A percentile compares a stretch with the other conserved stretches of the same genome.
These are phyloP conservation scores for Camillea tinctor DNA, from an alignment of 2,329 filamentous ascomycete species.

Conservation along the genomic window DNA sequence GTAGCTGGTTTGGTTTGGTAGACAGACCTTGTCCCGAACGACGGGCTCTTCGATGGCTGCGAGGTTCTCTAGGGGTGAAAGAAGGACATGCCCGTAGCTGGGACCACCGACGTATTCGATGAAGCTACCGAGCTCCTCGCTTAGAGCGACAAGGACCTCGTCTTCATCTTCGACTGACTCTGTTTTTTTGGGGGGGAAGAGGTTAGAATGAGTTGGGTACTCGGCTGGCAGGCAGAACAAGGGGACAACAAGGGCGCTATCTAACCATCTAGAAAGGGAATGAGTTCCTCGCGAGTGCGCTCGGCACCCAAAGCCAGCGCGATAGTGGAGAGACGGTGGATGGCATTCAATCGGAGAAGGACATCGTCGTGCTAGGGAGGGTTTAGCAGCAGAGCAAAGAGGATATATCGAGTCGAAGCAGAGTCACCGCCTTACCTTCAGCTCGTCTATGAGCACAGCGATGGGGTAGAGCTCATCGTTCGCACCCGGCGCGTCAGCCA, in stretches of 20 bases:
- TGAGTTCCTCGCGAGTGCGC: conserved; percentile 95
- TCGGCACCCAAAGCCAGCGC: conserved; percentile 93
- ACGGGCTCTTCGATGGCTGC: conserved; percentile 98
- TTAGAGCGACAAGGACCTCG: conserved; percentile 93
- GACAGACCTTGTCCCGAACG: conserved; percentile 88
- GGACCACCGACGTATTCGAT: conserved; percentile 97
- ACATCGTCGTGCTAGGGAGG: conserved; percentile 93
- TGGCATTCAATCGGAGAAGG: conserved; percentile 94
- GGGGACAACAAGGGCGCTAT: conserved; percentile 26
- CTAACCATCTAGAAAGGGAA: conserved; percentile 97
- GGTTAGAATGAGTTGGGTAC: conserved; percentile 26
- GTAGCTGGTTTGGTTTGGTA: conserved; percentile 2
- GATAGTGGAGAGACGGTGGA: conserved; percentile 96
- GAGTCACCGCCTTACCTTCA: conserved; percentile 69
- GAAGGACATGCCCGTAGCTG: conserved; percentile 90
- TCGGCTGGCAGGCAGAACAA: conserved; percentile 5
- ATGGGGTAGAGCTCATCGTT: conserved; percentile 99
- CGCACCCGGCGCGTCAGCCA: conserved; percentile 86
- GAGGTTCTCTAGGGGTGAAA: conserved; percentile 95
- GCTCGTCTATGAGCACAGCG: conserved; percentile 98
- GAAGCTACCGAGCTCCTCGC: conserved; percentile 94
- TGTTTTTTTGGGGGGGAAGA: conserved; percentile 48
- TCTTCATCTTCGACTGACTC: conserved; percentile 99
- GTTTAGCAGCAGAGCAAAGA: conserved; percentile 24
- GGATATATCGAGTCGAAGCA: conserved; percentile 4